Evolutionary conservation across 2,329 filamentous ascomycete species (phyloP).

Genomic region (Penicillium sp.): DNA sequence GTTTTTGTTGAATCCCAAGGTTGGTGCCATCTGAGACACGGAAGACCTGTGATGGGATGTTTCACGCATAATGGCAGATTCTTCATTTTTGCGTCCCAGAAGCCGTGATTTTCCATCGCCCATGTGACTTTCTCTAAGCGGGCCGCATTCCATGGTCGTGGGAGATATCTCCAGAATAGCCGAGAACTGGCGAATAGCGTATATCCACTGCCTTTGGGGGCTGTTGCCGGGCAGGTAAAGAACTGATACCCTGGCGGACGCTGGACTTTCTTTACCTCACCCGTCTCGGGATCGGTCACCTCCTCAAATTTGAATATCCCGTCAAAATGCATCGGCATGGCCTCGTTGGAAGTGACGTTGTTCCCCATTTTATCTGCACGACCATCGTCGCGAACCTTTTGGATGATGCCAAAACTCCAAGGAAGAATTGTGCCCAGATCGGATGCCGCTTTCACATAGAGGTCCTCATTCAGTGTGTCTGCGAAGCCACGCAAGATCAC

Average conservation of each 20-base stretch:
- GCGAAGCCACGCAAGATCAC: slow-evolving; percentile 50
- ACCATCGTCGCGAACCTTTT: slow-evolving; percentile 48
- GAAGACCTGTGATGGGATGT: slow-evolving; percentile 43
- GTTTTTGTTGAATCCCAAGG: slow-evolving; percentile 51
- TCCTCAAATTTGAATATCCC: slow-evolving; percentile 52
- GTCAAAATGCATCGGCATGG: slow-evolving; percentile 55
- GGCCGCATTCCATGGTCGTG: slow-evolving; percentile 30
- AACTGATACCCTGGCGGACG: slow-evolving; percentile 49
- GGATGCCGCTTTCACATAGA: slow-evolving; percentile 43
- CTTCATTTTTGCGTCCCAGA: slow-evolving; percentile 41
- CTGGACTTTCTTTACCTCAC: slow-evolving; percentile 39
- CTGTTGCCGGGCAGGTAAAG: slow-evolving; percentile 41
- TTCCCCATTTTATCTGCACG: slow-evolving; percentile 43
- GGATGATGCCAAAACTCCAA: slow-evolving; percentile 50
- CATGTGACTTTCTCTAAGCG: slow-evolving; percentile 30
- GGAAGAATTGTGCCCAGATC: slow-evolving; percentile 46
- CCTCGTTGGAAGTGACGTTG: slow-evolving; percentile 50
- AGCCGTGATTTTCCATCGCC: slow-evolving; percentile 46
- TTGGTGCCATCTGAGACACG: slow-evolving; percentile 52
- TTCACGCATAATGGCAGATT: slow-evolving; percentile 42
- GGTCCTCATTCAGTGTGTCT: slow-evolving; percentile 41
- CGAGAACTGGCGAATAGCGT: slow-evolving; percentile 51
- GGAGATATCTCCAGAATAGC: slow-evolving; percentile 44
- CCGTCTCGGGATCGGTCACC: slow-evolving; percentile 31
- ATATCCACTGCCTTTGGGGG: slow-evolving; percentile 48